Base-by-base conservation (phyloP, 1,284 basidiomycete genomes). In the Apiotrichum montevideense region DNA sequence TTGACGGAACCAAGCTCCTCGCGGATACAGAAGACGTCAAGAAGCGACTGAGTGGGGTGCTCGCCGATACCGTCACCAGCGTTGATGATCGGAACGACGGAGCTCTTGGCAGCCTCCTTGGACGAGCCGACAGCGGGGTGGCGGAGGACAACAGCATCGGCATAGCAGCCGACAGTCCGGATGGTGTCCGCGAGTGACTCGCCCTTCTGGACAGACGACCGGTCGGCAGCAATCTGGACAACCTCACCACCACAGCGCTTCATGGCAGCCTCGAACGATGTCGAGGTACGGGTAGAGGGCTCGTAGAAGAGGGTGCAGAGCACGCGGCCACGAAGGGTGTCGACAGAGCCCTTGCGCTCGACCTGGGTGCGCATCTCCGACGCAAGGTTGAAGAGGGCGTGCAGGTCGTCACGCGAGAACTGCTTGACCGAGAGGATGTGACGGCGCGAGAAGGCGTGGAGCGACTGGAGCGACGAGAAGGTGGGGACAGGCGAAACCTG, bases 211-310 rank as follows among this genome's bases (percentile, higher is more conserved):
- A 97, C 90, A 1, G 93, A 97, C 7, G 92, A 95, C 9, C 82
- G 82, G 54, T 90, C 88, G 3, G 85, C 84, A 51, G 84, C 84
- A 49, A 98, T 83, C 60, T 87, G 83, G 34, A 98, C 87, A 44
- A 98, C 95, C 69, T 95, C 86, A 42, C 96, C 96, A 51, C 96
- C 96, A 66, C 92, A 91, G 52, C 96, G 85, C 75, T 95, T 93
- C 96, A 98, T 98, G 11, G 96, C 96, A 7, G 95, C 89, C 75
- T 99, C 95, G 71, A 99, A 99, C n/a, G 95, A 98, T 13, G 87
- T 83, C 59, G 88, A 90, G 2, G 96, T 99, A 53, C 96, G 83
- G 1, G 96, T 99, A 8, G 93, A 97, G 2, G 96, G 91, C 75
- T 99, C 96, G 77, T 95, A 99, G 82, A 99, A 99, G 42, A 97